phyloP scores from a whole-genome alignment of 495 filamentous ascomycete genomes.

The Beverwykella pulmonaria region DNA sequence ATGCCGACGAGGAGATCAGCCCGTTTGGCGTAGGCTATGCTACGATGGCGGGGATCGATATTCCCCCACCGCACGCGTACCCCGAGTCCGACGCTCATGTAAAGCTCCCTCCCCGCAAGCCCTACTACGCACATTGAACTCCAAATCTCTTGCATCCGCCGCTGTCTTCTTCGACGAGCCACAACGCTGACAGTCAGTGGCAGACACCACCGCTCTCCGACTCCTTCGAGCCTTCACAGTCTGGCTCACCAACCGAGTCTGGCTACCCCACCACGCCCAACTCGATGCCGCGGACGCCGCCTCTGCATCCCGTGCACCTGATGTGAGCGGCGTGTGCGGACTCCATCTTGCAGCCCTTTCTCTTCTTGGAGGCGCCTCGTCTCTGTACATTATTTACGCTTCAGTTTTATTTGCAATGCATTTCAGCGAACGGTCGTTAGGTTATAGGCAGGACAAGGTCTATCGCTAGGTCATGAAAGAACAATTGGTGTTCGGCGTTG shows the following conservation, averaged over 20 bases:
- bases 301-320: conserved; percentile 47
- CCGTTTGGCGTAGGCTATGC: conserved; percentile 78
- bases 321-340: conserved; percentile 10
- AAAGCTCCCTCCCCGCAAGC: conserved; percentile 53
- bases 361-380: conserved; percentile 12
- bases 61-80: conserved; percentile 63
- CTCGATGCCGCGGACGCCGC: conserved; percentile 68
- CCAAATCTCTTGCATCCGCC: conserved; percentile 22
- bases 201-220: conserved; percentile 87
- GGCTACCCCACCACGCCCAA: conserved; percentile 68
- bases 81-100: conserved; percentile 69
- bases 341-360: background rate
- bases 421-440: conserved; percentile 28
- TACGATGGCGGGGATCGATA: conserved; percentile 74
- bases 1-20: conserved; percentile 67
- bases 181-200: conserved; percentile 37
- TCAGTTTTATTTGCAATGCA: conserved; percentile 35
- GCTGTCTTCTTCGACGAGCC: conserved; percentile 35
- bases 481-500: conserved; percentile 21
- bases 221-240: conserved; percentile 73
- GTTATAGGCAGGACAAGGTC: conserved; percentile 7
- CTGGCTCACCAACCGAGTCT: conserved; percentile 59
- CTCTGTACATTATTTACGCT: conserved; percentile 32
- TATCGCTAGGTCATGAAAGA: conserved; percentile 25
- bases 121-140: conserved; percentile 42